A percentile compares a stretch with the other conserved stretches of the same genome.
Conservation (phyloP, 2,329 filamentous ascomycete species). For the Pleomassaria siparia region DNA sequence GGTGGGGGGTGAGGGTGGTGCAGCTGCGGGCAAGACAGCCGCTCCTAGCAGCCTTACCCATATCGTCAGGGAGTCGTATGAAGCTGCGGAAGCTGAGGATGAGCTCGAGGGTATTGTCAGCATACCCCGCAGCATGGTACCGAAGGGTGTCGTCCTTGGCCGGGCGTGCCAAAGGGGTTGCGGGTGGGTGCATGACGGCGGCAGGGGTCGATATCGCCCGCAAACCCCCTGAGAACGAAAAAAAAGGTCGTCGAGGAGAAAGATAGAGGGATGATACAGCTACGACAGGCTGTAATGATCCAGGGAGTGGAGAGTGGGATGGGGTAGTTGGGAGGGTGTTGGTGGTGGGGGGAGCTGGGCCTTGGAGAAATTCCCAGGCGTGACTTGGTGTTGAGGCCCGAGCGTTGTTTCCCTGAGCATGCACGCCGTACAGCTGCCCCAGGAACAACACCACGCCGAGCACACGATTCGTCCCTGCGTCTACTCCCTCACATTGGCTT, state of each 20-base stretch:
- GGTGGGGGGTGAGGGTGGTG: too few species aligned
- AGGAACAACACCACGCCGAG: background rate
- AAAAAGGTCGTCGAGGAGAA: background rate
- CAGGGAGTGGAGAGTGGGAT: background rate
- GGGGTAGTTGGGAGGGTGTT: background rate
- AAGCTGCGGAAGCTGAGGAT: background rate
- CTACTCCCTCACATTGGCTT: slow-evolving; percentile 1
- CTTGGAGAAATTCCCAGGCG: background rate
- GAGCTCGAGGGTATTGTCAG: background rate
- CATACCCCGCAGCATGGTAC: background rate
- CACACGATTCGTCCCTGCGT: background rate
- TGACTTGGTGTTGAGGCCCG: slow-evolving; percentile 1
- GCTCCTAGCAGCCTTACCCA: too few species aligned
- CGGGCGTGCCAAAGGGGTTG: background rate
- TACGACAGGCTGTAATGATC: background rate
- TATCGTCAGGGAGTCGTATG: background rate
- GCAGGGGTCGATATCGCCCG: background rate
- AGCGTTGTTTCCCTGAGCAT: background rate
- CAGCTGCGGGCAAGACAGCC: too few species aligned
- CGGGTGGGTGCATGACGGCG: background rate
- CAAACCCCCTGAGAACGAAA: background rate
- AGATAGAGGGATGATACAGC: background rate
- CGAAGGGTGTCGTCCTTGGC: background rate
- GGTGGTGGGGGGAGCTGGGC: background rate
- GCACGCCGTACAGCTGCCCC: background rate